A percentile compares a stretch with the other conserved stretches of the same genome.
These are phyloP conservation scores for Rhodotorula sphaerocarpa DNA, from an alignment of 768 basidiomycete genomes.

Conservation along the genomic window DNA sequence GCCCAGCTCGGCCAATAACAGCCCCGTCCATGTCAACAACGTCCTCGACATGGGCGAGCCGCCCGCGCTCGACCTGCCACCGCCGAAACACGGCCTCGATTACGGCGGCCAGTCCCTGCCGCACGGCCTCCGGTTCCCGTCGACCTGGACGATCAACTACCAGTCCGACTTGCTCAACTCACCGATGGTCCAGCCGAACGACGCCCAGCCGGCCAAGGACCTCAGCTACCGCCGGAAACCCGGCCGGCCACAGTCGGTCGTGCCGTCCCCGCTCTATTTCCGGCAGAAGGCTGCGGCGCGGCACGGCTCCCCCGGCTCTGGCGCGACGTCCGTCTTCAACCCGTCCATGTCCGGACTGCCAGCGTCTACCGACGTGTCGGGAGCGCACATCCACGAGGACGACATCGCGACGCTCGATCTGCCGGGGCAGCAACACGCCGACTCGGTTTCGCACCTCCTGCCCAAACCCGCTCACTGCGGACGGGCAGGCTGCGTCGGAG, in stretches of 20 bases:
- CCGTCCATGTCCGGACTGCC: neutral
- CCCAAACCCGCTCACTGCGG: slow-evolving; percentile 16
- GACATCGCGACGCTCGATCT: slow-evolving; percentile 24
- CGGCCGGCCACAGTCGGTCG: slow-evolving; percentile 7
- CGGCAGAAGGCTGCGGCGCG: slow-evolving; percentile 27
- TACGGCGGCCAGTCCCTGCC: slow-evolving; percentile 21
- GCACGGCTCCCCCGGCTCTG: slow-evolving; percentile 19
- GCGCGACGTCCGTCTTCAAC: slow-evolving; percentile 5
- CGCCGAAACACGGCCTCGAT: slow-evolving; percentile 17
- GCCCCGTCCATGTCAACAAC: neutral
- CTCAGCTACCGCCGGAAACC: slow-evolving; percentile 24
- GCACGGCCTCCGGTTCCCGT: neutral
- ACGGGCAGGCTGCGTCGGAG: slow-evolving; percentile 23
- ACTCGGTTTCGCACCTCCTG: neutral
- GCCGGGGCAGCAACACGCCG: neutral
- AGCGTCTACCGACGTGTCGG: neutral
- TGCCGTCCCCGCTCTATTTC: slow-evolving; percentile 33
- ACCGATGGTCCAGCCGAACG: slow-evolving; percentile 1
- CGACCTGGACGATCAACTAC: slow-evolving; percentile 30
- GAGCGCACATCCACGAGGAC: slow-evolving; percentile 21
- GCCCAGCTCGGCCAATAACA: slow-evolving; percentile 24
- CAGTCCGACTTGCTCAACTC: slow-evolving; percentile 15
- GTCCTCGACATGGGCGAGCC: slow-evolving; percentile 10
- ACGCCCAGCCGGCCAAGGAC: neutral
- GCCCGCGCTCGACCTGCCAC: slow-evolving; percentile 28